These are phyloP conservation scores for Aspergillus sp. DNA, from an alignment of 2,329 filamentous ascomycete genomes.

Conservation along the genomic window DNA sequence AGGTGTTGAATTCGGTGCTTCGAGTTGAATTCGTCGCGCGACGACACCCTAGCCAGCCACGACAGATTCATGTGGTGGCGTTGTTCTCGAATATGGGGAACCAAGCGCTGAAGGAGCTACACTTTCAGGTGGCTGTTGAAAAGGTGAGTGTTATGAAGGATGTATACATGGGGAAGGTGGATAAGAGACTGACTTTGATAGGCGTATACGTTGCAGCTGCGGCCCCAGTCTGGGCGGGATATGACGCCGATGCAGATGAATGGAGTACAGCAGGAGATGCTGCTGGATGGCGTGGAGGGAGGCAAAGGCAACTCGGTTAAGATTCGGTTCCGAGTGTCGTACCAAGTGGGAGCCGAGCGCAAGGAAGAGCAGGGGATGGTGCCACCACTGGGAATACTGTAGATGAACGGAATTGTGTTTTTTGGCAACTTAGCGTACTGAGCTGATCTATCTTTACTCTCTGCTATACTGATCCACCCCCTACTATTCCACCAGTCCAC, in stretches of 20 bases:
- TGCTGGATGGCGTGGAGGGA: slow-evolving; percentile 68
- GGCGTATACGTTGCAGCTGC: slow-evolving; percentile 75
- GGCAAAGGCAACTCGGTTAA: slow-evolving; percentile 76
- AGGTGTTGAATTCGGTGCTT: slow-evolving; percentile 65
- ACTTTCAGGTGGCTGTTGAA: slow-evolving; percentile 88
- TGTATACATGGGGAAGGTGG: not conserved
- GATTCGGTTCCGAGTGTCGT: slow-evolving; percentile 83
- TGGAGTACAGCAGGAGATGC: slow-evolving; percentile 78
- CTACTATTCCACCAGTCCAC: too few species aligned
- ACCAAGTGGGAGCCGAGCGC: slow-evolving; percentile 59
- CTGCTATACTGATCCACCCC: too few species aligned
- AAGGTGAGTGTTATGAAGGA: slow-evolving; percentile 56
- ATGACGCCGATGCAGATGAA: slow-evolving; percentile 67
- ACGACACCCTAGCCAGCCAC: slow-evolving; percentile 50
- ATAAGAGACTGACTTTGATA: slow-evolving; percentile 31
- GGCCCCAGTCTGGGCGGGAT: slow-evolving; percentile 76
- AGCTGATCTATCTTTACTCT: too few species aligned
- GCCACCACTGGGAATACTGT: slow-evolving; percentile 70
- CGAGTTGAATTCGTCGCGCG: slow-evolving; percentile 69
- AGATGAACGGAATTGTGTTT: not conserved
- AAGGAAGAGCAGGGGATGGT: slow-evolving; percentile 84
- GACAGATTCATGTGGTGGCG: slow-evolving; percentile 64
- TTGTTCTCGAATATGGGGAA: slow-evolving; percentile 78
- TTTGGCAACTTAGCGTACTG: too few species aligned
- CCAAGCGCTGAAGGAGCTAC: slow-evolving; percentile 69